phyloP scores from a whole-genome alignment of 441 rosid species.

The Iberis amara region DNA sequence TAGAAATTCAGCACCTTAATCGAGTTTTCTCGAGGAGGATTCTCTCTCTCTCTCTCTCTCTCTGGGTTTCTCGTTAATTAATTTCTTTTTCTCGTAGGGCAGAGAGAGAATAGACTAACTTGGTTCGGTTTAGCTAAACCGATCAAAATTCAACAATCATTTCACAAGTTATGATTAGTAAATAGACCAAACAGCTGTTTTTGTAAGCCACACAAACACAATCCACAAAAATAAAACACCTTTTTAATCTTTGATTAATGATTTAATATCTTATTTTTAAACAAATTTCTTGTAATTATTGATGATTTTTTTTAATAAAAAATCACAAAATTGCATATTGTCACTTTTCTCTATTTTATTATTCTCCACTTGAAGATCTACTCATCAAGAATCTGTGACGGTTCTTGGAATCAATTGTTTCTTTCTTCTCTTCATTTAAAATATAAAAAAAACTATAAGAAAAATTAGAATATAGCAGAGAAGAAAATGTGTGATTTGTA shows the following conservation, averaged over 20 bases:
- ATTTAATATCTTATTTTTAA: no score
- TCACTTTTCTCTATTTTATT: no score
- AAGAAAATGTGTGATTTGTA: conserved; percentile 19
- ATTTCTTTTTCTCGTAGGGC: conserved; percentile 1
- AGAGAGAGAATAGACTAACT: conserved; percentile 19
- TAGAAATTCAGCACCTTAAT: conserved; percentile 22
- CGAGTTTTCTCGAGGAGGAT: conserved; percentile 25
- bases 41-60: conserved; percentile 9
- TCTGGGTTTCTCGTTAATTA: conserved; percentile 26
- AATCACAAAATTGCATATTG: no score
- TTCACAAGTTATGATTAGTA: no score
- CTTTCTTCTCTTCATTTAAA: not conserved
- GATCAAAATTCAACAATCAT: not conserved
- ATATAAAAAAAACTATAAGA: no score
- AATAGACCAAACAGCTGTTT: not conserved
- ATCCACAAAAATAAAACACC: no score
- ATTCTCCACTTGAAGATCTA: no score
- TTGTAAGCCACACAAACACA: not conserved
- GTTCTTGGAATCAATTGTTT: conserved; percentile 19
- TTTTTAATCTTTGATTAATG: no score
- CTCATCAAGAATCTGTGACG: conserved; percentile 12
- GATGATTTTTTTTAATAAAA: no score
- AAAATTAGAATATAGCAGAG: no score
- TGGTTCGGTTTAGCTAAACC: conserved; percentile 22
- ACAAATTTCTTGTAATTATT: no score